Evolutionary conservation across 177 flowering plant species (phyloP), one percentile per base, ranked within the genome.

Genomic region (Vitis hybrid): DNA sequence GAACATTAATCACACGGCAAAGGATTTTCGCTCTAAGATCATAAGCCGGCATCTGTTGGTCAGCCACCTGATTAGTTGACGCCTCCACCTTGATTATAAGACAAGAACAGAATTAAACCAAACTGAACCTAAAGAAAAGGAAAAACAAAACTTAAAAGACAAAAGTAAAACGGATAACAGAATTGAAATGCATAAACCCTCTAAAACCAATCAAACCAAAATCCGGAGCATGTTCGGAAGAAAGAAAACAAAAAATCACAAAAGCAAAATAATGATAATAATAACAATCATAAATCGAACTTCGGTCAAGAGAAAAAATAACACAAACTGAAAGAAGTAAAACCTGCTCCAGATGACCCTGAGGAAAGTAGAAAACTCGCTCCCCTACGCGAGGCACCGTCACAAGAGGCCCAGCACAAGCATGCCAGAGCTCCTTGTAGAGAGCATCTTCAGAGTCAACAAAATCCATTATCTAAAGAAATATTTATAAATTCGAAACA

Each of bases 301-400:
- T 16, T 57, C 19, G 10, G 3, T 9, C 19, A 18, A 57, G 60
- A n/a, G 19, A 33, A 39, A 63, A 16, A 45, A 14, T 19, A 9
- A 21, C 10, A 15, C 13, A 45, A 18, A 49, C 26, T 2, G 1
- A 19, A 31, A 69, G 51, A 39, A 39, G 45, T 2, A 48, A 11
- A 67, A 91, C 98, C 90, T 93, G 97, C 68, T 93, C 97, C 60
- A 90, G 88, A 75, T 94, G 97, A 3, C 98, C 98, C 62, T 93
- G 98, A 60, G 97, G 98, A 60, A 93, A 91, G 72, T 91, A 93
- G 70, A 85, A 93, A 31, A 94, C 98, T 26, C 77, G 86, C 71
- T 90, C 93, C 18, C 80, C 74, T 66, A 78, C 71, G 3, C 90
- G 85, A 15, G 97, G 98, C 21, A 94, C 96, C n/a, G 97, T 89